Conservation (phyloP, 1,139 yeast genomes). For the Taphrina confusa region DNA sequence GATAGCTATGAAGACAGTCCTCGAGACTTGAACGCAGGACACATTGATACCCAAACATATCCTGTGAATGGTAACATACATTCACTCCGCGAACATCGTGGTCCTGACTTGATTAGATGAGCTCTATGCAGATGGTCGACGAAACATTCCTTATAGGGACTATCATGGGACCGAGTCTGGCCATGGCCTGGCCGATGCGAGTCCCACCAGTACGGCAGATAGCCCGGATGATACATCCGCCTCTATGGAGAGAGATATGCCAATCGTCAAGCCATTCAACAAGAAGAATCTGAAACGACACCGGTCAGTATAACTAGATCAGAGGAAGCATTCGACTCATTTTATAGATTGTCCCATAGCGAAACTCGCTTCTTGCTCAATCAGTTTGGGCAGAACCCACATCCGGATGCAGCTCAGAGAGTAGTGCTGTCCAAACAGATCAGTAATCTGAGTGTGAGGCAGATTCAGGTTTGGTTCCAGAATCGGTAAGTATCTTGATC, state of each 20-base stretch:
- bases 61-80: no score
- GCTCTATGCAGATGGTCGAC: not conserved
- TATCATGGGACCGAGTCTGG: not conserved
- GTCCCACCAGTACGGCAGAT: not conserved
- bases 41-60: no score
- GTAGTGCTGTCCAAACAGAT: slow-evolving; percentile 38
- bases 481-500: slow-evolving; percentile 37
- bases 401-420: slow-evolving; percentile 38
- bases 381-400: slow-evolving; percentile 39
- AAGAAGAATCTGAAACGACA: slow-evolving; percentile 34
- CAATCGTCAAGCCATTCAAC: not conserved
- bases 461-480: slow-evolving; percentile 41
- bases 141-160: not conserved
- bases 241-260: slow-evolving; percentile 1
- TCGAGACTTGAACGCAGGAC: no score
- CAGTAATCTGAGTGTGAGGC: slow-evolving; percentile 39
- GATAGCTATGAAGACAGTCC: no score
- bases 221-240: not conserved
- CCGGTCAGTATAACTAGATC: slow-evolving; percentile 5
- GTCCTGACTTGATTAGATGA: no score
- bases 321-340: not conserved
- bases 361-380: slow-evolving; percentile 40
- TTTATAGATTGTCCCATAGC: slow-evolving; percentile 38
- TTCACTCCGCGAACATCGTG: no score
- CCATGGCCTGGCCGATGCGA: not conserved